Evolutionary conservation across 1,284 basidiomycete species (phyloP).

Genomic region (Gymnopus androsaceus): DNA sequence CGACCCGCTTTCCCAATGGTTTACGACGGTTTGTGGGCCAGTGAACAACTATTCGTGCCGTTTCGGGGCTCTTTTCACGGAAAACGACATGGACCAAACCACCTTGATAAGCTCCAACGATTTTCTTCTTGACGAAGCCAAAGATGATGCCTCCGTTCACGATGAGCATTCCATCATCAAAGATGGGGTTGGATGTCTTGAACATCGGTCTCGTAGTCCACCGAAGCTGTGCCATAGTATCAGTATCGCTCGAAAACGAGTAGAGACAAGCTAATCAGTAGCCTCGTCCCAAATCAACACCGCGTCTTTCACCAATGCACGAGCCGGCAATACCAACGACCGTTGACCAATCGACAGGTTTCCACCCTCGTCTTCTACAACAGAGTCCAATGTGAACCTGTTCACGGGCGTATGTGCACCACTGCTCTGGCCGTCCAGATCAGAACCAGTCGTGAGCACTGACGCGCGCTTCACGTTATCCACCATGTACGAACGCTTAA

Average conservation of each 20-base stretch:
- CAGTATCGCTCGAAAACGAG: slow-evolving; percentile 7
- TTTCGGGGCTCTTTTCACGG: too few relatives aligned
- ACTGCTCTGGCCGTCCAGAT: slow-evolving; percentile 26
- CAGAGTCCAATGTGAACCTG: slow-evolving; percentile 77
- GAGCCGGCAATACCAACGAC: slow-evolving; percentile 78
- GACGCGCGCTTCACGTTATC: slow-evolving; percentile 47
- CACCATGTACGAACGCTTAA: slow-evolving; percentile 78
- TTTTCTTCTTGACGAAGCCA: too few relatives aligned
- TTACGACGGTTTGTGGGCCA: too few relatives aligned
- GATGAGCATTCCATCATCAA: too few relatives aligned
- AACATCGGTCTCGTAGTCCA: slow-evolving; percentile 86
- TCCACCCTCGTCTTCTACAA: slow-evolving; percentile 83
- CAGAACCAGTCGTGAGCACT: slow-evolving; percentile 2
- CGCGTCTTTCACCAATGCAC: slow-evolving; percentile 79
- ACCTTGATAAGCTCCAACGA: too few relatives aligned
- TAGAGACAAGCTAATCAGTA: slow-evolving; percentile 41
- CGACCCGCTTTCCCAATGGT: slow-evolving; percentile 99
- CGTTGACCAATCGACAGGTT: slow-evolving; percentile 82
- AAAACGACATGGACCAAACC: too few relatives aligned
- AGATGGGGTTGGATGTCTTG: too few relatives aligned
- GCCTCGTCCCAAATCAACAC: slow-evolving; percentile 82
- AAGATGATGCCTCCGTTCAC: too few relatives aligned
- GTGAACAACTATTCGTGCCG: too few relatives aligned
- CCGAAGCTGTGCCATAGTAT: slow-evolving; percentile 51
- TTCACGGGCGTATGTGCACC: slow-evolving; percentile 47